Base-by-base conservation (phyloP, 805 yeast species). In the Saccharomycopsis selenospora region DNA sequence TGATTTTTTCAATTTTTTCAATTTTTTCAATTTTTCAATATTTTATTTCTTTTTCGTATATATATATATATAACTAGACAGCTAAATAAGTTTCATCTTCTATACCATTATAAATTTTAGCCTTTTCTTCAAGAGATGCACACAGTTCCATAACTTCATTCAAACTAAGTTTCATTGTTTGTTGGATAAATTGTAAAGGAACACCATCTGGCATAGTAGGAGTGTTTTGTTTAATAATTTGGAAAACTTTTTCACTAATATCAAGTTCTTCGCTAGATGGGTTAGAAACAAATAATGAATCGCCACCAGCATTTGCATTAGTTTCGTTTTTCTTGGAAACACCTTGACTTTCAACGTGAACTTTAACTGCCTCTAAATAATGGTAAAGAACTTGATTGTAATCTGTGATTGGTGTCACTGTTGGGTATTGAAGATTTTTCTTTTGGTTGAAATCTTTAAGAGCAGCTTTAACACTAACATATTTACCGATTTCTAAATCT, bases 181-280 rank as follows among this genome's bases (percentile, higher is more conserved):
- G 85, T 11, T 80, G 71, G 50, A 85, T 75, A 53, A 77, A 69
- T 48, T 73, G 75, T 10, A 78, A 67, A 20, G 86, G 88, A n/a
- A 84, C 88, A 56, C 91, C 91, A 60, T 84, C 89, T 42, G 72
- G 76, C 85, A 80, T 82, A 45, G 72, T 67, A 52, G 71, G 67
- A 47, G 82, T 64, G 59, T 75, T 67, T 51, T 74, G 71, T 57
- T 70, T 64, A 51, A 80, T 67, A 45, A 76, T 71, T 18, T 71
- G 68, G 51, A 70, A 64, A 47, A 80, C 70, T 56, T 62, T 67
- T 43, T 77, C 80, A n/a, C 67, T 58, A 36, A 58, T 61, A 24
- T 49, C 61, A 30, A 58, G 56, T 48, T 63, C 67, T 41, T 54
- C 50, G 6, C 58, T 59, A 18, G 67, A 57, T 27, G 66, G 67